phyloP scores from a whole-genome alignment of 257 asterid species.

The Agastache rugosa region DNA sequence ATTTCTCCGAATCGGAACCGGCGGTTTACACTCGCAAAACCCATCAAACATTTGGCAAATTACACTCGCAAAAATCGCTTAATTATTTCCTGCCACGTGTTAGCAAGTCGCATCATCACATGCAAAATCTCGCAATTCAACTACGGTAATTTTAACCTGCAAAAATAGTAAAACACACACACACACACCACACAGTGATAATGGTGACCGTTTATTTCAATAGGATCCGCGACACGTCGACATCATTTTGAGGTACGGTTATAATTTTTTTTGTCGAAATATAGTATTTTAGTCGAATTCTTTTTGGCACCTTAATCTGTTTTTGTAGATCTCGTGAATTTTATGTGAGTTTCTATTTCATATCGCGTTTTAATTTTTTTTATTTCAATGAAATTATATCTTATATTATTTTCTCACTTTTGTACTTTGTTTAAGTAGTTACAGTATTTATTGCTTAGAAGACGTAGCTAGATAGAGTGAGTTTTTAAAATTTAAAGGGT shows the following conservation, averaged over 20 bases:
- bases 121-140: constrained; percentile 19
- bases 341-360: too few relatives aligned
- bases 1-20: too few relatives aligned
- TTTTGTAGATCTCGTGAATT: too few relatives aligned
- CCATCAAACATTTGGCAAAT: constrained; percentile 35
- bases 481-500: too few relatives aligned
- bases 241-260: constrained; percentile 31
- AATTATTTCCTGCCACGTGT: constrained; percentile 30
- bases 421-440: too few relatives aligned
- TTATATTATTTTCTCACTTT: too few relatives aligned
- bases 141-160: not conserved
- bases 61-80: not conserved
- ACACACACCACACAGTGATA: not conserved
- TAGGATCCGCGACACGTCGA: constrained; percentile 19
- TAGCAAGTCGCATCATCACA: constrained; percentile 15
- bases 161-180: too few relatives aligned
- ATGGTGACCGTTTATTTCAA: not conserved
- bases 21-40: too few relatives aligned
- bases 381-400: too few relatives aligned
- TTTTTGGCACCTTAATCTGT: too few relatives aligned
- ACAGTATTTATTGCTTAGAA: not conserved
- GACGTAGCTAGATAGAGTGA: not conserved
- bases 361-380: too few relatives aligned
- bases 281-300: too few relatives aligned
- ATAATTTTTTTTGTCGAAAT: constrained; percentile 5